Base-by-base conservation (phyloP, 2,329 filamentous ascomycete species). In the Cladosporium austrohemisphaericum region DNA sequence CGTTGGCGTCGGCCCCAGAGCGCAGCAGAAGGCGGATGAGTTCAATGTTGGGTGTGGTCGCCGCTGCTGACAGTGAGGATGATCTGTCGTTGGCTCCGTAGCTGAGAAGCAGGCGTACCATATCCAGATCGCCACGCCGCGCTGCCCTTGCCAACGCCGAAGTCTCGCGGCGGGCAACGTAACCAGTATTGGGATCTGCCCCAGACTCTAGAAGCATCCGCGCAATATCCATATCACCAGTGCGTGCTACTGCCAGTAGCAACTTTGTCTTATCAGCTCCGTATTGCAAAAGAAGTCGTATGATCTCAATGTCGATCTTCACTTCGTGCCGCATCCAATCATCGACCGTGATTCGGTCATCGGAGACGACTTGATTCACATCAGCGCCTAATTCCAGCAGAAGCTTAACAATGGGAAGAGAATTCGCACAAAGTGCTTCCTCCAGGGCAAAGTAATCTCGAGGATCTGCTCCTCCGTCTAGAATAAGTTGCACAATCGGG, bases 311-410 rank as follows among this genome's bases (percentile, higher is more conserved):
- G 5, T 16, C 6, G 13, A 14, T n/a, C 18, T 28, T 14, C 18
- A 5, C 4, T n/a, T 6, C 7, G 5, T 40, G 22, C 41, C 31
- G 16, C 26, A 44, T 33, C 31, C n/a, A 10, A 25, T 31, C 26
- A 33, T 32, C 14, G 8, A 13, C 26, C 13, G 41, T 44, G 5
- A 10, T n/a, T n/a, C n/a, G n/a, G 32, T 26, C 41, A n/a, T 44
- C 41, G 9, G 11, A 1, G 22, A 22, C 16, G 14, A 11, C 29
- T 44, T 9, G 23, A 11, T 44, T 44, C 14, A 44, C 26, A 44
- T 32, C 18, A 23, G 41, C 41, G 18, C 41, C 41, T 5, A 32
- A 26, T 18, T 44, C 41, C 31, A 44, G 41, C 31, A 44, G 41
- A 26, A 44, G 26, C 29, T 44, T 44, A 19, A 44, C n/a, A 20